Evolutionary conservation across 768 basidiomycete genomes (phyloP).

Genomic region (Amanita subjunquillea): DNA sequence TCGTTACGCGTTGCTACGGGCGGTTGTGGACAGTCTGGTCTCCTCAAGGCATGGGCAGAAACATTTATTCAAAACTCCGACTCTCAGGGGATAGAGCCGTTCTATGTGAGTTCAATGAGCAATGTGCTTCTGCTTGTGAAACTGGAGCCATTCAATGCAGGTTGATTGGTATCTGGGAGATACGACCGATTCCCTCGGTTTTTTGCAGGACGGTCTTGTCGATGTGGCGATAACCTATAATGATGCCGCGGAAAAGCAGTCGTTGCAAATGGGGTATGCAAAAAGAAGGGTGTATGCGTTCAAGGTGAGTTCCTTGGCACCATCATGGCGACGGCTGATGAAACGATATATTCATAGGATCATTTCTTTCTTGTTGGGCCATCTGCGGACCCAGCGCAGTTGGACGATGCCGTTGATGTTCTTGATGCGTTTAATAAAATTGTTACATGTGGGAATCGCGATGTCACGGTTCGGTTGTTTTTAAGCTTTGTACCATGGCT

Average conservation of each 20-base stretch:
- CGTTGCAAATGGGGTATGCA: slow-evolving; percentile 20
- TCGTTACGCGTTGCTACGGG: slow-evolving; percentile 38
- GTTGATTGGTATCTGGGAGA: slow-evolving; percentile 50
- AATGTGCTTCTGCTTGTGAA: not conserved
- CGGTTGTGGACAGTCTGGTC: slow-evolving; percentile 39
- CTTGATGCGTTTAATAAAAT: slow-evolving; percentile 38
- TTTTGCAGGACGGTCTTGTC: slow-evolving; percentile 28
- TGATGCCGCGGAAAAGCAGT: slow-evolving; percentile 34
- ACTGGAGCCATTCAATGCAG: slow-evolving; percentile 15
- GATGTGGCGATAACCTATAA: slow-evolving; percentile 47
- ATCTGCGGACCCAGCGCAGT: slow-evolving; percentile 30
- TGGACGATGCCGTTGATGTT: slow-evolving; percentile 22
- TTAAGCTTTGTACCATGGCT: not conserved
- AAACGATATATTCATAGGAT: slow-evolving; percentile 21
- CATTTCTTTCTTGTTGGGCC: slow-evolving; percentile 45
- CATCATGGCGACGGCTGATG: not conserved
- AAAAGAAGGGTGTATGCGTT: slow-evolving; percentile 31
- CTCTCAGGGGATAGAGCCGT: slow-evolving; percentile 17
- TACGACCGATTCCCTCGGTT: slow-evolving; percentile 38
- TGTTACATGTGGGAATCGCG: slow-evolving; percentile 31
- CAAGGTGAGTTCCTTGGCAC: slow-evolving; percentile 20
- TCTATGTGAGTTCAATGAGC: slow-evolving; percentile 18
- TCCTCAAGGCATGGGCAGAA: slow-evolving; percentile 36
- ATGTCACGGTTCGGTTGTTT: slow-evolving; percentile 28
- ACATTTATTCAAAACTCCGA: slow-evolving; percentile 32